Percentiles rank a stretch among this genome's conserved stretches.
Conservation (phyloP, 176 grass and related monocot species). For the Pharus latifolius region DNA sequence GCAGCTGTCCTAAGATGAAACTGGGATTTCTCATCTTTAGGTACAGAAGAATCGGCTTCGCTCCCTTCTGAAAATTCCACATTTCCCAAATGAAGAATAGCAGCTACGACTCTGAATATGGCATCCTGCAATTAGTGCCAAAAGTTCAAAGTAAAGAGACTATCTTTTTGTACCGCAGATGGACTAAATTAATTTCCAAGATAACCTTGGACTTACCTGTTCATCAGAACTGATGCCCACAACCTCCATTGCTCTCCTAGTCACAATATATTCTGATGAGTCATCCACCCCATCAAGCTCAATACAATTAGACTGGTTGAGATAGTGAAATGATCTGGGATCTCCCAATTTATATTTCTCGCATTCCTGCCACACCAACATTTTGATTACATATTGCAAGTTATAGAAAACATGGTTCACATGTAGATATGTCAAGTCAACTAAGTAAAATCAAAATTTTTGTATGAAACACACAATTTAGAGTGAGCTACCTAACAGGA, state of each 20-base stretch:
- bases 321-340: slow-evolving; percentile 74
- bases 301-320: slow-evolving; percentile 92
- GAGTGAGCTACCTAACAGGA: neutral
- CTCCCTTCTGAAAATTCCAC: slow-evolving; percentile 76
- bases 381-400: neutral
- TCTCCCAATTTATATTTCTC: slow-evolving; percentile 76
- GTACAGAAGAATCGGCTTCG: slow-evolving; percentile 74
- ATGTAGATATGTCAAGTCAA: neutral
- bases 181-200: neutral
- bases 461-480: neutral
- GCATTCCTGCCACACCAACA: slow-evolving; percentile 36
- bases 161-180: neutral
- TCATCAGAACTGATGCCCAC: slow-evolving; percentile 72
- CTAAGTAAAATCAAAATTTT: neutral
- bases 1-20: slow-evolving; percentile 90
- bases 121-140: slow-evolving; percentile 48
- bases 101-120: slow-evolving; percentile 88
- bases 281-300: slow-evolving; percentile 80
- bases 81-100: slow-evolving; percentile 97
- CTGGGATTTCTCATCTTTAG: slow-evolving; percentile 77
- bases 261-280: slow-evolving; percentile 67
- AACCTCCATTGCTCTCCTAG: slow-evolving; percentile 83
- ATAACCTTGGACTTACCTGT: slow-evolving; percentile 48
- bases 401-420: neutral
- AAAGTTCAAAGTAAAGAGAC: neutral